phyloP scores from a whole-genome alignment of 2,329 filamentous ascomycete genomes.

The Chrysosporium queenslandicum region DNA sequence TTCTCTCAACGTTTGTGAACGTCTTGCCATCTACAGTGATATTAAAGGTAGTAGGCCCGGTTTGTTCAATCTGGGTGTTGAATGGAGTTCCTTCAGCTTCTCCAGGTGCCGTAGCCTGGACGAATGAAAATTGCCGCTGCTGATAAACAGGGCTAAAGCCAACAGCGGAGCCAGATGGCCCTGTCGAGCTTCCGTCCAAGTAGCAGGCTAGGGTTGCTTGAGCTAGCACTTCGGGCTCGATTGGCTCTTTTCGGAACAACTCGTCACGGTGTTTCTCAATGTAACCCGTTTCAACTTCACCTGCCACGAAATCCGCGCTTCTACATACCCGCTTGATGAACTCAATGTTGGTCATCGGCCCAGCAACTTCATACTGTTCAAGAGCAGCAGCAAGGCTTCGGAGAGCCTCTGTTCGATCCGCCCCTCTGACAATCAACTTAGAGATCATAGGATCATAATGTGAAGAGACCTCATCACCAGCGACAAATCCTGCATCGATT shows the following conservation, averaged over 20 bases:
- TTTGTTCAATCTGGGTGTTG: constrained; percentile 44
- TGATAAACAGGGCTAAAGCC: constrained; percentile 56
- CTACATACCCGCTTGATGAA: constrained; percentile 83
- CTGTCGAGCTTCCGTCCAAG: constrained; percentile 29
- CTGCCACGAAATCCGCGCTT: constrained; percentile 69
- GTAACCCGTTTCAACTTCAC: constrained; percentile 90
- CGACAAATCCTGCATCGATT: constrained; percentile 85
- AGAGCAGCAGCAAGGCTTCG: constrained; percentile 71
- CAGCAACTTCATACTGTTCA: constrained; percentile 83
- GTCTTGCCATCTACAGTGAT: constrained; percentile 38
- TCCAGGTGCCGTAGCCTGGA: constrained; percentile 39
- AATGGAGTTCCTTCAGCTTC: constrained; percentile 32
- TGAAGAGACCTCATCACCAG: constrained; percentile 84
- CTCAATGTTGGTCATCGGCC: constrained; percentile 89
- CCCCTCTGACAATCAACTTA: constrained; percentile 84
- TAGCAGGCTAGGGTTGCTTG: constrained; percentile 77
- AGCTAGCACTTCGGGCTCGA: constrained; percentile 64
- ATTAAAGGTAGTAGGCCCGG: constrained; percentile 40
- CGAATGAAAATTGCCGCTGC: constrained; percentile 51
- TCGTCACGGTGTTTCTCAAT: constrained; percentile 79
- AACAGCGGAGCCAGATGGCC: constrained; percentile 29
- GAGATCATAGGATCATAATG: constrained; percentile 99
- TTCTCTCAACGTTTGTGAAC: constrained; percentile 33
- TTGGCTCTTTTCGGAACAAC: constrained; percentile 56
- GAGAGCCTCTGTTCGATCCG: constrained; percentile 67